Conservation (phyloP, 1,284 basidiomycete species). For the Coniferiporia weirii region DNA sequence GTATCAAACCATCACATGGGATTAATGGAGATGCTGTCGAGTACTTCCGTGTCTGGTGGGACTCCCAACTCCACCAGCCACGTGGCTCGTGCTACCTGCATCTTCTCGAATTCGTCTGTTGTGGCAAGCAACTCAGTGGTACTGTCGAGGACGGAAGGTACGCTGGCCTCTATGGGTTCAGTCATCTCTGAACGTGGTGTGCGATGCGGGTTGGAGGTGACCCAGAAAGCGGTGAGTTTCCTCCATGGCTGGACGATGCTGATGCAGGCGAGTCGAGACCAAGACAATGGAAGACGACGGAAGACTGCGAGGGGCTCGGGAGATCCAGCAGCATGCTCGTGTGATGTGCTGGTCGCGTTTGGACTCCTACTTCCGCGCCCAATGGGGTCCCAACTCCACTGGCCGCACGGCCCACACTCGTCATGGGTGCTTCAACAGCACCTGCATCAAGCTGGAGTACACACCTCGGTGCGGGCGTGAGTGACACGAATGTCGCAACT, state of each 20-base stretch:
- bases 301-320: conserved; percentile 26
- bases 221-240: too few relatives aligned
- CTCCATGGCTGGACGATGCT: conserved; percentile 1
- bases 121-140: conserved; percentile 61
- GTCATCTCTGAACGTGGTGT: conserved; percentile 64
- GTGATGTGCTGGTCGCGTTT: conserved; percentile 34
- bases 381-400: conserved; percentile 12
- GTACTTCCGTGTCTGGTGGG: conserved; percentile 29
- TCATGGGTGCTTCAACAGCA: conserved; percentile 15
- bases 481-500: conserved; percentile 99
- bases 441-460: conserved; percentile 33
- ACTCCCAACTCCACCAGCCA: conserved; percentile 8
- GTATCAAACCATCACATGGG: conserved; percentile 90
- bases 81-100: conserved; percentile 29
- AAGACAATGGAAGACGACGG: conserved; percentile 12
- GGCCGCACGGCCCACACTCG: not conserved
- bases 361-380: conserved; percentile 43
- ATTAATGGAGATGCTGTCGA: too few relatives aligned
- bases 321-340: conserved; percentile 42
- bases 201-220: conserved; percentile 57
- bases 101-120: conserved; percentile 50
- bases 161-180: conserved; percentile 64
- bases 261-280: conserved; percentile 6
- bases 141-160: conserved; percentile 70
- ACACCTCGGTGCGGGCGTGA: conserved; percentile 95